These are phyloP conservation scores for Theobroma cacao DNA, from an alignment of 345 rosid species.

Conservation along the genomic window DNA sequence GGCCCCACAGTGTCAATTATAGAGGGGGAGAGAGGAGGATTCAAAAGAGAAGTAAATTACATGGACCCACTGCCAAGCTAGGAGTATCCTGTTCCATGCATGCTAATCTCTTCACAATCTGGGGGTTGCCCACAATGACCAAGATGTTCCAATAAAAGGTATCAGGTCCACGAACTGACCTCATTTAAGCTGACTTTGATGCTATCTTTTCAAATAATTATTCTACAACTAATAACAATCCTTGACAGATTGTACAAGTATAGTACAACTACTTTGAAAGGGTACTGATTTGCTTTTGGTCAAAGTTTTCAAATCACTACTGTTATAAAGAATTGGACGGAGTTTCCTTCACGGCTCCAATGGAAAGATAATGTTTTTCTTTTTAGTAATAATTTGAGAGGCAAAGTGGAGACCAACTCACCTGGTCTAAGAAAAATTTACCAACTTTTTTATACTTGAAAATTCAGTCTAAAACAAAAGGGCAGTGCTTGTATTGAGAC, in stretches of 20 bases:
- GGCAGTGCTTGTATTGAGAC: too few species aligned
- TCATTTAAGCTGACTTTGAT: not conserved
- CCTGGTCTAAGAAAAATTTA: not conserved
- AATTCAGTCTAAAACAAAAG: not conserved
- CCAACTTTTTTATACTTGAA: not conserved
- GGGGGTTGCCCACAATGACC: not conserved
- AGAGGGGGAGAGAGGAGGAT: not conserved
- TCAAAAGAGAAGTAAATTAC: not conserved
- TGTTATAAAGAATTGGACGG: not conserved
- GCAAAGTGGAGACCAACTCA: not conserved
- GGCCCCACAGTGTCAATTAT: slow-evolving; percentile 17
- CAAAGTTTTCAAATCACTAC: not conserved
- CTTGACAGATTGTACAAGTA: not conserved
- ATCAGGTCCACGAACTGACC: too few species aligned
- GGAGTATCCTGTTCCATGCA: slow-evolving; percentile 1
- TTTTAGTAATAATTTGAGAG: not conserved
- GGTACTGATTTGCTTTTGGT: not conserved
- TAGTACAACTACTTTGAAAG: slow-evolving; percentile 2
- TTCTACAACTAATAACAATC: not conserved
- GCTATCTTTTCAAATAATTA: not conserved
- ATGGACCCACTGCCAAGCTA: slow-evolving; percentile 13
- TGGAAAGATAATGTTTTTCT: not conserved
- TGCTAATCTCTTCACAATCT: not conserved
- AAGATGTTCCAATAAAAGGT: not conserved
- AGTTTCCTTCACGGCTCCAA: too few species aligned